Conservation (phyloP, 2,329 filamentous ascomycete species). For the Tolypocladium amazonense region DNA sequence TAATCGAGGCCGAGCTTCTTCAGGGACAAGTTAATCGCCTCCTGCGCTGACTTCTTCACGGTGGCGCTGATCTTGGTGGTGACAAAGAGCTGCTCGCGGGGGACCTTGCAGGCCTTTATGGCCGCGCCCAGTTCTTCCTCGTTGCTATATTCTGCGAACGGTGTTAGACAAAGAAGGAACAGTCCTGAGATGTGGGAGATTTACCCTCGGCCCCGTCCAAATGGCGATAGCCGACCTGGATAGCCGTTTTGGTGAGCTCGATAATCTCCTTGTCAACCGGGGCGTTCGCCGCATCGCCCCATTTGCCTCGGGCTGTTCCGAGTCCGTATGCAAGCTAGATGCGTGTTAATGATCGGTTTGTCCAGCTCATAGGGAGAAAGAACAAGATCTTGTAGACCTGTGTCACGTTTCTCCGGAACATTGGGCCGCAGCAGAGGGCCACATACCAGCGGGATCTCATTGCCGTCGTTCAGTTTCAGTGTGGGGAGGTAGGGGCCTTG, state of each 20-base stretch:
- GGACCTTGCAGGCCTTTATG: slow-evolving; percentile 55
- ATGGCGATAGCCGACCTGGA: slow-evolving; percentile 60
- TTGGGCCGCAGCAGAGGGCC: neutral
- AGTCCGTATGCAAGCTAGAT: slow-evolving; percentile 58
- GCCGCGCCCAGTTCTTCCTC: slow-evolving; percentile 62
- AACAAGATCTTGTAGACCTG: no score
- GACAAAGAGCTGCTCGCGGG: slow-evolving; percentile 59
- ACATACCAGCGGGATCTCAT: slow-evolving; percentile 57
- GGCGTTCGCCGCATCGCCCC: slow-evolving; percentile 17
- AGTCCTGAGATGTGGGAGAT: slow-evolving; percentile 1
- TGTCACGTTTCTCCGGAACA: neutral
- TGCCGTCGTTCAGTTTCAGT: slow-evolving; percentile 64
- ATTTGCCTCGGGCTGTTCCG: slow-evolving; percentile 55
- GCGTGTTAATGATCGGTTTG: neutral
- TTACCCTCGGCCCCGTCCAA: slow-evolving; percentile 64
- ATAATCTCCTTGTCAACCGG: slow-evolving; percentile 44
- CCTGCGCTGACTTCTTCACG: slow-evolving; percentile 28
- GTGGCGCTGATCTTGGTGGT: slow-evolving; percentile 45
- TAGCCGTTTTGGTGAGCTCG: slow-evolving; percentile 45
- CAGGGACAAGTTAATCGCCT: slow-evolving; percentile 49
- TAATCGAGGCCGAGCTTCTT: slow-evolving; percentile 58
- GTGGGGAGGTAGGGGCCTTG: slow-evolving; percentile 36
- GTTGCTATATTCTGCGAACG: slow-evolving; percentile 44
- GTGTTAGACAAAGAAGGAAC: neutral
- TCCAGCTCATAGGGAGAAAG: no score